phyloP scores from a whole-genome alignment of 1,284 basidiomycete genomes.

The Singerocomus rubriflavus region DNA sequence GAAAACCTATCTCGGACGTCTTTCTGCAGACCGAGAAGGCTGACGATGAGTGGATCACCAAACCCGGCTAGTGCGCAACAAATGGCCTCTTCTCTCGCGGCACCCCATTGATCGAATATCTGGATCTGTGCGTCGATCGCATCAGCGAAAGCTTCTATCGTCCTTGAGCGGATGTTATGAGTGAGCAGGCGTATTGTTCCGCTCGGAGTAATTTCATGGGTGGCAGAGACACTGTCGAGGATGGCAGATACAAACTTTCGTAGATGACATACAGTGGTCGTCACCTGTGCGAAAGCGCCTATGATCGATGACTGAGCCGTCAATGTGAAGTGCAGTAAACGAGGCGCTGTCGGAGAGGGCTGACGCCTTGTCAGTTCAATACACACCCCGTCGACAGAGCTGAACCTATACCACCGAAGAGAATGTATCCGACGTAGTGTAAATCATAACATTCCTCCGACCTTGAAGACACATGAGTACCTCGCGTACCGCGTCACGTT shows the following conservation, averaged over 20 bases:
- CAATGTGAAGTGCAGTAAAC: constrained; percentile 62
- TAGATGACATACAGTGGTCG: constrained; percentile 59
- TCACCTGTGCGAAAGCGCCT: constrained; percentile 48
- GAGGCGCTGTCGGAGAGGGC: constrained; percentile 52
- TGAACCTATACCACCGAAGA: constrained; percentile 29
- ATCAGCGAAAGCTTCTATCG: constrained; percentile 79
- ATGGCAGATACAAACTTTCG: constrained; percentile 55
- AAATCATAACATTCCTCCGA: constrained; percentile 55
- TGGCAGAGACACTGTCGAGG: constrained; percentile 32
- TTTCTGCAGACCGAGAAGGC: constrained; percentile 64
- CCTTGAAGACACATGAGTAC: constrained; percentile 72
- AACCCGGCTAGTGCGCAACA: constrained; percentile 50
- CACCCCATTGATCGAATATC: constrained; percentile 66
- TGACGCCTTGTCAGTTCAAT: constrained; percentile 26
- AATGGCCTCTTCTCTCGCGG: constrained; percentile 63
- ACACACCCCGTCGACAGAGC: neutral
- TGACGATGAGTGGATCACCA: constrained; percentile 49
- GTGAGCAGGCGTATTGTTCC: constrained; percentile 20
- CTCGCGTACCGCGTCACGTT: constrained; percentile 72
- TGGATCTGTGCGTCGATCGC: constrained; percentile 61
- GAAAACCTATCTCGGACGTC: constrained; percentile 56
- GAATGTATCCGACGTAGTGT: constrained; percentile 40
- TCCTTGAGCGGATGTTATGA: constrained; percentile 44
- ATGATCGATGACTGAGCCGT: constrained; percentile 63
- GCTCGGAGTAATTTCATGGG: constrained; percentile 19